Percentiles rank a stretch among this genome's conserved stretches.
Conservation (phyloP, 2,329 filamentous ascomycete species). For the Nigrograna mackinnonii region DNA sequence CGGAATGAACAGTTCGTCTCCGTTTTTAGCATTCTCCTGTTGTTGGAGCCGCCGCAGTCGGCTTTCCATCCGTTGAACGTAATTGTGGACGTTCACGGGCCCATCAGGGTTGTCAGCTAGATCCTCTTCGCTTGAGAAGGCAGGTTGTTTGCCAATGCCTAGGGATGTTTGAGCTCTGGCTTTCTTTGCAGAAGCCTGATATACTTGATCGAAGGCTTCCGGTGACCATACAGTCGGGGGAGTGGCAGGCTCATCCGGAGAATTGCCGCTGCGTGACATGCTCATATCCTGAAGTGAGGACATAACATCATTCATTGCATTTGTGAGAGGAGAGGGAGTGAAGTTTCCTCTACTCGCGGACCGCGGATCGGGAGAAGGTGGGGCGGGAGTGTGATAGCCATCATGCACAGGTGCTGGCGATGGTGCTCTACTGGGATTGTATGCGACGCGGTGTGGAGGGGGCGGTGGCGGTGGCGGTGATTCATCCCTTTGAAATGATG, state of each 20-base stretch:
- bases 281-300: constrained; percentile 89
- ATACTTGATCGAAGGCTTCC: constrained; percentile 73
- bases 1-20: constrained; percentile 57
- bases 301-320: constrained; percentile 98
- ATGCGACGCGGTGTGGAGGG: constrained; percentile 71
- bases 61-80: constrained; percentile 90
- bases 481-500: constrained; percentile 28
- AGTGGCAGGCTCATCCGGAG: constrained; percentile 59
- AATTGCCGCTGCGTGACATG: constrained; percentile 55
- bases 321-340: constrained; percentile 88
- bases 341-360: constrained; percentile 36
- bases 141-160: constrained; percentile 63
- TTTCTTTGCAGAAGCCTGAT: constrained; percentile 44
- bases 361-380: constrained; percentile 63
- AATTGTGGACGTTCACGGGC: constrained; percentile 77
- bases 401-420: constrained; percentile 36
- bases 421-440: constrained; percentile 47
- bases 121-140: constrained; percentile 26
- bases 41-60: constrained; percentile 73
- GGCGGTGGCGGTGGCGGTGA: constrained; percentile 84
- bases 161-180: constrained; percentile 69
- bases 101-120: constrained; percentile 56
- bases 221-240: constrained; percentile 83
- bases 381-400: constrained; percentile 64
- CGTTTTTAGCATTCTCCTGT: constrained; percentile 40